phyloP scores from a whole-genome alignment of 306 rosid species.

The Abrus precatorius region DNA sequence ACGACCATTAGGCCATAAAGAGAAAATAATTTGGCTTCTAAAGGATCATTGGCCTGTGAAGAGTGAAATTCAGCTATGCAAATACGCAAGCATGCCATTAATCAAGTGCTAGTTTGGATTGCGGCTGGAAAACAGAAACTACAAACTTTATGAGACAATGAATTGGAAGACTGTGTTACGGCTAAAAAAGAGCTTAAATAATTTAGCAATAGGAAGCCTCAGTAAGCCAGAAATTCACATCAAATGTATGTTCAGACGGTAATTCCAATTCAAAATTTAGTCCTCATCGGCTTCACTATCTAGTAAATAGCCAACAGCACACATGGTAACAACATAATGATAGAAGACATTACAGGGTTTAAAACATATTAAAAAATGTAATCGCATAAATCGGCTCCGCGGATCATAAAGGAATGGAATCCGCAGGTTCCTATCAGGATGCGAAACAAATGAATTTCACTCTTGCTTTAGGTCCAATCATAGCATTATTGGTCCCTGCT shows the following conservation, averaged over 20 bases:
- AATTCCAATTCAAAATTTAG: slow-evolving; percentile 67
- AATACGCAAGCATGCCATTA: too few species aligned
- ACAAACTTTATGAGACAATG: too few species aligned
- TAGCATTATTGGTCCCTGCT: slow-evolving; percentile 77
- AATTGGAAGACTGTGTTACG: too few species aligned
- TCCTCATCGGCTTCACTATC: slow-evolving; percentile 66
- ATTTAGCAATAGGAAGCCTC: slow-evolving; percentile 57
- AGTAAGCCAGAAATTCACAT: slow-evolving; percentile 69
- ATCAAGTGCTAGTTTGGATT: too few species aligned
- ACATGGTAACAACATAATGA: not conserved
- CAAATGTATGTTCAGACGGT: slow-evolving; percentile 72
- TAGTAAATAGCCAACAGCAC: not conserved
- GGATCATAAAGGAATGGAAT: slow-evolving; percentile 44
- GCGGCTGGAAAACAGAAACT: too few species aligned
- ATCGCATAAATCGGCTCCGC: slow-evolving; percentile 88
- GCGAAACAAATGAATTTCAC: slow-evolving; percentile 54
- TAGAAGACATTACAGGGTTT: fast-evolving
- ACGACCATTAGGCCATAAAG: too few species aligned
- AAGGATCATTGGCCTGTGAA: too few species aligned
- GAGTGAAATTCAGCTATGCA: too few species aligned
- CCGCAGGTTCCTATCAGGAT: slow-evolving; percentile 82
- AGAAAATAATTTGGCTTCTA: too few species aligned
- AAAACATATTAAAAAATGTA: slow-evolving; percentile 47
- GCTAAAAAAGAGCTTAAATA: too few species aligned
- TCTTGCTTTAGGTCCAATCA: slow-evolving; percentile 75